Evolutionary conservation across 768 basidiomycete species (phyloP).

Genomic region (Rubroboletus pulcherrimus): DNA sequence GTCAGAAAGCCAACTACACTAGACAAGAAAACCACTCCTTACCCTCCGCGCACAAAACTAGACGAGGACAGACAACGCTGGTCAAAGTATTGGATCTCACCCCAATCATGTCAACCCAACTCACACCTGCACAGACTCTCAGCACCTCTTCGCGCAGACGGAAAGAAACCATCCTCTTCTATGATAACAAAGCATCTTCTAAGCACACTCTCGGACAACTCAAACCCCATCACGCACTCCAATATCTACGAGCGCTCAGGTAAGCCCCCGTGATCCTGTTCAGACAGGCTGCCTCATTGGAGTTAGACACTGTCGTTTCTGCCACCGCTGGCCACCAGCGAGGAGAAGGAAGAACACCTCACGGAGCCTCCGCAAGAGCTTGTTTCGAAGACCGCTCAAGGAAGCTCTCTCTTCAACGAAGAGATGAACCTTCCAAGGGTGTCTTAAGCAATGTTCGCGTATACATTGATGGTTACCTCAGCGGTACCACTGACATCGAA

Average conservation of each 20-base stretch:
- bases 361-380: conserved; percentile 26
- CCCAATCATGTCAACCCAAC: neutral
- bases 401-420: conserved; percentile 40
- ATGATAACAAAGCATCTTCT: conserved; percentile 59
- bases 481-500: conserved; percentile 73
- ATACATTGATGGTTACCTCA: conserved; percentile 72
- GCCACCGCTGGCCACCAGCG: conserved; percentile 69
- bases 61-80: conserved; percentile 18
- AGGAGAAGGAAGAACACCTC: conserved; percentile 39
- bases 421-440: conserved; percentile 16
- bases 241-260: conserved; percentile 61
- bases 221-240: conserved; percentile 79
- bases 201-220: conserved; percentile 54
- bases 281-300: neutral
- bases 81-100: conserved; percentile 10
- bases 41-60: conserved; percentile 9
- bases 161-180: conserved; percentile 36
- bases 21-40: conserved; percentile 7
- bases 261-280: conserved; percentile 23
- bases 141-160: conserved; percentile 30
- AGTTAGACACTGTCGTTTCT: conserved; percentile 57
- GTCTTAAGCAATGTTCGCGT: conserved; percentile 45
- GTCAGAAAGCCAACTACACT: conserved; percentile 17
- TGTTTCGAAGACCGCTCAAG: conserved; percentile 42
- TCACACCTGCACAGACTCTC: conserved; percentile 22